Base-by-base conservation (phyloP, 2,329 filamentous ascomycete genomes). In the Didymella segeticola region DNA sequence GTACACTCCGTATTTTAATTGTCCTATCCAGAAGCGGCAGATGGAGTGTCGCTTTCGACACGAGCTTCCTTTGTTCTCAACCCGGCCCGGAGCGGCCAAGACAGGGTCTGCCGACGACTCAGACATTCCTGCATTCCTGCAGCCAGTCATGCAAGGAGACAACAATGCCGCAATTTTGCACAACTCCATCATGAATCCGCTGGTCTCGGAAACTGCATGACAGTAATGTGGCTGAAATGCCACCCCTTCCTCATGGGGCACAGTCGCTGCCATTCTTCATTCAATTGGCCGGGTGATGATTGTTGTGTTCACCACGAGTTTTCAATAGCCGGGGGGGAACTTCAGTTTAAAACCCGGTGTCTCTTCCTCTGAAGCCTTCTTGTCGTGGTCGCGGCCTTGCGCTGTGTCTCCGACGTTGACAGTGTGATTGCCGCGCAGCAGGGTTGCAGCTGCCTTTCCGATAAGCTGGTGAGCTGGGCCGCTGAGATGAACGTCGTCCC, bases 401-500 rank as follows among this genome's bases (percentile, higher is more conserved):
- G 48, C 43, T 37, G 60, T 39, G 43, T 54, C 51, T 61, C 49
- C 53, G 20, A 49, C 37, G 49, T 74, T 72, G 62, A 70, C 57
- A 43, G 66, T 71, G 36, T 62, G 58, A 52, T 74, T 74, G 12
- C 50, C 52, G 47, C 62, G 64, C 36, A 75, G 53, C 43, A 76
- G 60, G 50, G 58, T 63, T 47, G 67, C 73, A 60, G 73, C 66
- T 49, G 72, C 66, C 42, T 52, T 63, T 59, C 71, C 74, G 53
- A 76, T 71, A 63, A 74, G 68, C 50, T 64, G 47, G 45, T 75
- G 70, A 25, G 70, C 72, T 34, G 60, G 62, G 9, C 71, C 67
- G 43, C 68, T 69, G 33, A 75, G 60, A 37, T 72, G 70, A 38
- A 74, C 55, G 42, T 68, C 61, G 56, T 75, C 69, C 74, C 72